Evolutionary conservation across 2,329 filamentous ascomycete genomes (phyloP).

Genomic region (Diaporthe sp.): DNA sequence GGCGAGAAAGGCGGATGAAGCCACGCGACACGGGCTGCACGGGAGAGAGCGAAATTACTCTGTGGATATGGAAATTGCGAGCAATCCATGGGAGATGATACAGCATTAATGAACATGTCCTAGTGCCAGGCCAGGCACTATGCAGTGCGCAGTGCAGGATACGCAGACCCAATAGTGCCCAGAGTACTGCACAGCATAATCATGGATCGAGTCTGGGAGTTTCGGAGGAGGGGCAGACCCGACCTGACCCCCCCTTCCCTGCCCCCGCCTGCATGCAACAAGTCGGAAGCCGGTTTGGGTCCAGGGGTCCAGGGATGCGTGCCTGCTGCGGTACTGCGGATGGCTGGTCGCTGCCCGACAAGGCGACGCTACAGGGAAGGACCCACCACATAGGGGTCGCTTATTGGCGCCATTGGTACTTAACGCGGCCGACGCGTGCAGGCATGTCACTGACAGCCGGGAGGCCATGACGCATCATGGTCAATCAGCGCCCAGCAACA

Average conservation of each 20-base stretch:
- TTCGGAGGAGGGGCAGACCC: neutral
- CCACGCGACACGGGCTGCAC: constrained; percentile 27
- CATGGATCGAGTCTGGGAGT: neutral
- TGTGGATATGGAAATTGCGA: constrained; percentile 35
- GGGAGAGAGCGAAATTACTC: constrained; percentile 36
- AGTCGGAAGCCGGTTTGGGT: constrained; percentile 15
- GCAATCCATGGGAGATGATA: constrained; percentile 33
- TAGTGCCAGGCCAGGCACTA: constrained; percentile 14
- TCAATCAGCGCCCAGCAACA: neutral
- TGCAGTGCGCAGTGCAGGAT: constrained; percentile 2
- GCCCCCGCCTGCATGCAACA: neutral
- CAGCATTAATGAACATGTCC: neutral
- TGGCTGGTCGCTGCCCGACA: constrained; percentile 24
- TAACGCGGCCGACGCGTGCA: constrained; percentile 23
- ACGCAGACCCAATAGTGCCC: neutral
- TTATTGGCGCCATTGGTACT: neutral
- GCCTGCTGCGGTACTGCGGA: neutral
- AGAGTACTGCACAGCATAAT: neutral
- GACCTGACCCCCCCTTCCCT: neutral
- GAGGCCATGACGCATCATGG: constrained; percentile 13
- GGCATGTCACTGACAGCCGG: constrained; percentile 15
- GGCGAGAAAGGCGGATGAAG: constrained; percentile 8
- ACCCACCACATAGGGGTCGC: neutral
- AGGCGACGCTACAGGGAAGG: constrained; percentile 16
- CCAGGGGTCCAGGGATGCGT: constrained; percentile 22